Base-by-base conservation (phyloP, 179 eudicot genomes). In the Pouteria campechiana region DNA sequence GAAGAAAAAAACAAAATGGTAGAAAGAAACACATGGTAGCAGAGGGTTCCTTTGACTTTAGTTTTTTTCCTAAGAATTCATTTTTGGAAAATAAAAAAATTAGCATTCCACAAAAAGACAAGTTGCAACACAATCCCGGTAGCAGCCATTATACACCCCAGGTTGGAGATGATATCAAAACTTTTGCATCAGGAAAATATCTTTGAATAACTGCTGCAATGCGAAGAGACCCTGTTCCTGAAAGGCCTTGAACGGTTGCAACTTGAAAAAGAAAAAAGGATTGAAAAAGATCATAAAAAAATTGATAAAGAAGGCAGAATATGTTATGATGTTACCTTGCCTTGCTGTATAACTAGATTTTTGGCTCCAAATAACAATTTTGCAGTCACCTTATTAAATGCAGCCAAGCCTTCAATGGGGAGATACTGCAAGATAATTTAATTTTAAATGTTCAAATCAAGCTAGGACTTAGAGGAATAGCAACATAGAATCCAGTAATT, bases 181-280 rank as follows among this genome's bases (percentile, higher is more conserved):
- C 85, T 65, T 82, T 79, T 23, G 94, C 65, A 25, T 94, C 92
- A 40, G 98, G 84, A 42, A 90, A 90, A 61, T 86, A 86, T 23
- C 96, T 71, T 55, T 82, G 87, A 29, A 90, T 82, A 8, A 90
- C 58, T 31, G 85, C 96, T 42, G 92, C 98, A 67, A 90, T 80
- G 56, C 96, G 90, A 45, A 90, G 92, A 48, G 98, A 86, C 37
- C 98, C 96, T 57, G 96, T 90, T 57, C 95, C 86, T 27, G 96
- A 86, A 58, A 90, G 96, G 54, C 98, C 79, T 67, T 86, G 98
- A 49, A 90, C 71, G 46, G 98, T 86, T 10, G 92, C 92, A 55
- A 87, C 88, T 96, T 90, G 25, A 17, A 65, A 25, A 44, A 37
- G 36, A 44, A 7, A 18, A 48, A 37, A 14, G 2, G 5, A 38